Evolutionary conservation across 352 stramenopile species (phyloP), one percentile per base, ranked within the genome.

Genomic region (Globisporangium radiosum): DNA sequence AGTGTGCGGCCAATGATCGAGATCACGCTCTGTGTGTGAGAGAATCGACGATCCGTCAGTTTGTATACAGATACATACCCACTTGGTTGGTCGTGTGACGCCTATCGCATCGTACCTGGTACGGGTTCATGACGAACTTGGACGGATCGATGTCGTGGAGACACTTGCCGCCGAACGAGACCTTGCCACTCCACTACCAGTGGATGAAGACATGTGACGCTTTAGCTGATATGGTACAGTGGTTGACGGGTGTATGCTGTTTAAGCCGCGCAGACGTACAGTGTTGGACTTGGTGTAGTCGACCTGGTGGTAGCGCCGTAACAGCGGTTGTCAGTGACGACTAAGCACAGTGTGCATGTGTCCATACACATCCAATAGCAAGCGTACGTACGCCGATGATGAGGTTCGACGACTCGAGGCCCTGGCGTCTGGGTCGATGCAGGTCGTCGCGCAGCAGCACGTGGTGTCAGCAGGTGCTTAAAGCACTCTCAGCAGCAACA

Each of bases 261-360:
- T 42, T 4, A 39, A 40, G 37, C 25, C 47, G 44, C 10, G 4
- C 13, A 2, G 7, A 40, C 55, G 49, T 65, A 87, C 80, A 64
- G 68, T 81, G 57, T 93, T 93, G 57, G 75, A 89, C 52, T 84
- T 81, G 17, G 81, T 93, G 57, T 78, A 91, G 71, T 93, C 81
- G 49, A 91, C 75, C 78, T 88, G 50, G 8, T 25, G 56, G 10
- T 1, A 36, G 33, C 33, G 42, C 25, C 43, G 19, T 25, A 25
- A 25, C 19, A 9, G 17, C 25, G 15, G 19, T 11, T 14, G 7
- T 33, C 13, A 40, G 4, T 52, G 17, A 49, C 4, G 15, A 10
- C 13, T 47, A 56, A 47, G 40, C 39, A 44, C 43, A 39, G 40
- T 25, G 19, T 1, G 19, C 19, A 25, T 25, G 19, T 25, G 19